Conservation (phyloP, 805 yeast species). For the Lipomyces orientalis region DNA sequence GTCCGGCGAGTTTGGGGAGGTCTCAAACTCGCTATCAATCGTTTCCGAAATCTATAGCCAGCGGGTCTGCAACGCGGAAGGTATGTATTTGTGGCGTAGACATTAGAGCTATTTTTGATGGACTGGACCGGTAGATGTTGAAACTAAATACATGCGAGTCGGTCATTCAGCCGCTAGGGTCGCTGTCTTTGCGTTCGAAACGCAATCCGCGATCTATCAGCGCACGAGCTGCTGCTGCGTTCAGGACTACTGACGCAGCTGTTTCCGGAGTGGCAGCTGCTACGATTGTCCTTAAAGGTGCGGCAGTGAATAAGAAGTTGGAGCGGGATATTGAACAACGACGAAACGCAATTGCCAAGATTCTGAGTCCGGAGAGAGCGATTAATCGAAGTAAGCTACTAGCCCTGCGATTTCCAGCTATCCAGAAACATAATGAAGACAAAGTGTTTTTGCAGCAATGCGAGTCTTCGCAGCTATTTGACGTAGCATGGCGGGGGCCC, state of each 20-base stretch:
- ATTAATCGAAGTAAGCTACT: constrained; percentile 9
- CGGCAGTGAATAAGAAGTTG: background rate
- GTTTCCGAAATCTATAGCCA: background rate
- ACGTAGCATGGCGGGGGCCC: constrained; percentile 18
- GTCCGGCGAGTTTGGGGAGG: background rate
- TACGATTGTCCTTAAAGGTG: background rate
- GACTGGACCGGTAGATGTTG: background rate
- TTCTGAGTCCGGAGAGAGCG: constrained; percentile 19
- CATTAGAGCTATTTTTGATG: background rate
- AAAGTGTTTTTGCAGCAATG: background rate
- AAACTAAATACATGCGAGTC: background rate
- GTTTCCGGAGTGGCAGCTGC: background rate
- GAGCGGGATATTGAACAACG: background rate
- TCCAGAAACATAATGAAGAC: background rate
- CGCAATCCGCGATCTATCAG: constrained; percentile 11
- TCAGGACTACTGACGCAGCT: background rate
- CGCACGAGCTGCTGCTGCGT: constrained; percentile 14
- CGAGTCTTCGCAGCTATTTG: constrained; percentile 7
- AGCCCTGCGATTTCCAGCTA: constrained; percentile 9
- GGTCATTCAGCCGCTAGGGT: background rate
- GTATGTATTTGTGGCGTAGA: constrained; percentile 1
- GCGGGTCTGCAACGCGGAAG: constrained; percentile 10
- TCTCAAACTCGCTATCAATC: background rate
- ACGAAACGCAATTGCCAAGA: background rate
- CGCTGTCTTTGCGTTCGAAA: background rate